Percentiles rank a stretch among this genome's conserved stretches.
These are phyloP conservation scores for Coniochaeta sp. DNA, from an alignment of 2,329 filamentous ascomycete genomes.

Conservation along the genomic window DNA sequence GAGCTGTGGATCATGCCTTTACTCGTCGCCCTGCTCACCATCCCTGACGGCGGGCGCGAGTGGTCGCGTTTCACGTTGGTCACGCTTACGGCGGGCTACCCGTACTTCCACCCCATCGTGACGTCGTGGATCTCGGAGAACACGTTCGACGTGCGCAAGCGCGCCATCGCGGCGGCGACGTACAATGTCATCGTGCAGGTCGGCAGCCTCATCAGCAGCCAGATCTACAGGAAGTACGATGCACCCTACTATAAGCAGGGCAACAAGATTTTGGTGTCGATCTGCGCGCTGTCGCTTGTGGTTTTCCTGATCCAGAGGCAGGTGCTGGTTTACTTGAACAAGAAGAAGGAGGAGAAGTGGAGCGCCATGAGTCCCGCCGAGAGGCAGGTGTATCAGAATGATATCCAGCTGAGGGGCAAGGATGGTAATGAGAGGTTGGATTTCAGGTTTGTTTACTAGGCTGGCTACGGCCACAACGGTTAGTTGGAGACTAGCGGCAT, in stretches of 20 bases:
- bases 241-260: constrained; percentile 49
- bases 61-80: constrained; percentile 47
- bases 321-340: constrained; percentile 37
- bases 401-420: constrained; percentile 32
- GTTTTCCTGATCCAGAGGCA: constrained; percentile 42
- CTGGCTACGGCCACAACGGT: too few species aligned
- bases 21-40: constrained; percentile 40
- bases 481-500: too few species aligned
- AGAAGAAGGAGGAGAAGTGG: constrained; percentile 41
- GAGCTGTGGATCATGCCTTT: constrained; percentile 46
- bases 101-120: constrained; percentile 51
- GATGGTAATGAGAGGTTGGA: constrained; percentile 45
- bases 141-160: constrained; percentile 41
- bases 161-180: constrained; percentile 38
- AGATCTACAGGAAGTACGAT: constrained; percentile 46
- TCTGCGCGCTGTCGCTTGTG: constrained; percentile 40
- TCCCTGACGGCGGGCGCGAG: constrained; percentile 38
- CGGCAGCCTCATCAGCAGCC: constrained; percentile 32
- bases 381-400: constrained; percentile 35
- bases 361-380: constrained; percentile 35
- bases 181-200: constrained; percentile 42
- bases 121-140: constrained; percentile 44
- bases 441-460: constrained; percentile 40
- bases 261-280: constrained; percentile 48
- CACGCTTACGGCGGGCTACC: constrained; percentile 46